Conservation (phyloP, 1,284 basidiomycete species). For the Austroboletus novae-zelandiae region DNA sequence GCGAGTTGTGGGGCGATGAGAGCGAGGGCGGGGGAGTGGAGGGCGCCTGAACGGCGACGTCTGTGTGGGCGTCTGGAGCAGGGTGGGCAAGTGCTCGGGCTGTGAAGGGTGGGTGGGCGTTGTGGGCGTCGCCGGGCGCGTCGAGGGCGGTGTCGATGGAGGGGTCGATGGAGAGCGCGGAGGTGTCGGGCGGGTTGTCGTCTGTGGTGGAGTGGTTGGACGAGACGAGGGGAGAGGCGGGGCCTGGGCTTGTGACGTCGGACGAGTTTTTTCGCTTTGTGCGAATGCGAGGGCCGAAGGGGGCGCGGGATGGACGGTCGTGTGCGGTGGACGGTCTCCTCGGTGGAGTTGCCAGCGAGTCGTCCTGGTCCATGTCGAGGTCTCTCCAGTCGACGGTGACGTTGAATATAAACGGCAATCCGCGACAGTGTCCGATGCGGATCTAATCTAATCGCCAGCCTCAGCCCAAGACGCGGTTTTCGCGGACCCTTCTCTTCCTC, state of each 20-base stretch:
- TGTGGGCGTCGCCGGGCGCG: neutral
- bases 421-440: too few species aligned
- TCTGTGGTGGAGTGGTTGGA: constrained; percentile 6
- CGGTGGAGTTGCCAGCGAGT: neutral
- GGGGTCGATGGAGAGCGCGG: constrained; percentile 2
- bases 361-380: constrained; percentile 17
- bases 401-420: too few species aligned
- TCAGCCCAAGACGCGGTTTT: constrained; percentile 12
- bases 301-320: constrained; percentile 25
- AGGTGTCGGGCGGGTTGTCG: neutral
- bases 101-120: neutral
- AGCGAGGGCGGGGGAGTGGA: neutral
- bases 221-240: constrained; percentile 2
- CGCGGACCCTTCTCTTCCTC: constrained; percentile 9
- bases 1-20: neutral
- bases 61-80: neutral
- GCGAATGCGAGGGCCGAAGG: constrained; percentile 22
- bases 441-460: constrained; percentile 21
- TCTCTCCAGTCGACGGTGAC: too few species aligned
- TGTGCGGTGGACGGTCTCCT: constrained; percentile 10
- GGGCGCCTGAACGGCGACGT: constrained; percentile 15
- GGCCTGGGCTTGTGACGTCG: constrained; percentile 6
- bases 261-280: constrained; percentile 13
- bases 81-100: neutral
- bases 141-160: neutral